Percentiles rank a stretch among this genome's conserved stretches.
Conservation (phyloP, 2,329 filamentous ascomycete species). For the Ophioceras dolichostomum region DNA sequence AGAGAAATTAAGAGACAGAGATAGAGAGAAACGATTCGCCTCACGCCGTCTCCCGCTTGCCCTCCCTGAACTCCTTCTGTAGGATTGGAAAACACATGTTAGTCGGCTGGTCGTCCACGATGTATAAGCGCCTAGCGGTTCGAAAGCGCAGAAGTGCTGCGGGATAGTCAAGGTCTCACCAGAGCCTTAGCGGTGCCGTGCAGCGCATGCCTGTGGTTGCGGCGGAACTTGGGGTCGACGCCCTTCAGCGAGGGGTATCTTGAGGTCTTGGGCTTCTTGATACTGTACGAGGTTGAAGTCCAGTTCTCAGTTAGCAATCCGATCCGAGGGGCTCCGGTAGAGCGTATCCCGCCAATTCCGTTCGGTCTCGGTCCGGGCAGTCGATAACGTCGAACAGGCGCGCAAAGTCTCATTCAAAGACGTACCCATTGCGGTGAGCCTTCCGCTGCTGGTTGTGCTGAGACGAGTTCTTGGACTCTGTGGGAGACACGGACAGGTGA, state of each 20-base stretch:
- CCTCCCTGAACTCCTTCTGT: slow-evolving; percentile 96
- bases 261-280: slow-evolving; percentile 99
- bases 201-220: slow-evolving; percentile 99
- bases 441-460: slow-evolving; percentile 98
- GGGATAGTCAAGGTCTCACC: no score
- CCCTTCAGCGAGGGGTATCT: slow-evolving; percentile 98
- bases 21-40: no score
- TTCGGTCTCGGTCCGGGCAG: background rate
- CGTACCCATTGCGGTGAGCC: slow-evolving; percentile 98
- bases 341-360: background rate
- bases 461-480: slow-evolving; percentile 99
- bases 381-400: background rate
- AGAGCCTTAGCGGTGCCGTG: slow-evolving; percentile 97
- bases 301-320: background rate
- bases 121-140: no score
- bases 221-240: slow-evolving; percentile 98
- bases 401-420: slow-evolving; percentile 11
- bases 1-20: no score
- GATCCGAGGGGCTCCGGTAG: background rate
- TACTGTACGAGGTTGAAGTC: slow-evolving; percentile 41
- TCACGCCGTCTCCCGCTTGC: slow-evolving; percentile 28
- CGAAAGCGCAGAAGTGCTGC: no score
- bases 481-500: background rate
- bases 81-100: no score
- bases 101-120: no score